These are phyloP conservation scores for Coleophoma crateriformis DNA, from an alignment of 2,329 filamentous ascomycete species.

Conservation along the genomic window DNA sequence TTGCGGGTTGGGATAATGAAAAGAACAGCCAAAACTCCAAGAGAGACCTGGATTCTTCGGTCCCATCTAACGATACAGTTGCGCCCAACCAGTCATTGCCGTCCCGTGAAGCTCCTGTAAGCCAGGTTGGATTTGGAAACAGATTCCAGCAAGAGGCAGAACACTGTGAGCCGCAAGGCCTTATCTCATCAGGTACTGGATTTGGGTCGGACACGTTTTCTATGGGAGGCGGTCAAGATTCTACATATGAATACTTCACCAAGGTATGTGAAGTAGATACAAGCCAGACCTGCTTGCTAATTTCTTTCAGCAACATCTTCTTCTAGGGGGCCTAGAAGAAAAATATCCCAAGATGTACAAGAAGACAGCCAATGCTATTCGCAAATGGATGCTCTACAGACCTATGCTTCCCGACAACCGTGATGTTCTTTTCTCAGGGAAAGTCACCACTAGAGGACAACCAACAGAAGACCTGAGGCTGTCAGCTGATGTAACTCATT, in stretches of 20 bases:
- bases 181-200: constrained; percentile 37
- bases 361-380: constrained; percentile 59
- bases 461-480: constrained; percentile 36
- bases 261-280: constrained; percentile 39
- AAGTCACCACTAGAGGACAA: constrained; percentile 42
- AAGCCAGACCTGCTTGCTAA: background rate
- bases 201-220: constrained; percentile 40
- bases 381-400: constrained; percentile 69
- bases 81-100: constrained; percentile 10
- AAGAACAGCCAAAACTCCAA: constrained; percentile 9
- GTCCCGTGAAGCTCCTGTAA: background rate
- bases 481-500: constrained; percentile 38
- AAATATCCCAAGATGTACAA: constrained; percentile 73
- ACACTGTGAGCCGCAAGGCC: constrained; percentile 53
- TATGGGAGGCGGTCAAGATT: constrained; percentile 63
- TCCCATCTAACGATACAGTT: background rate
- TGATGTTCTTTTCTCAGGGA: constrained; percentile 71
- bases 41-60: constrained; percentile 3
- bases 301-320: constrained; percentile 53
- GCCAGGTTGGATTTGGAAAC: background rate
- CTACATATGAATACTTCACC: constrained; percentile 66
- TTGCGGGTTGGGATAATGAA: constrained; percentile 17
- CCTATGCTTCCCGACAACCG: constrained; percentile 64
- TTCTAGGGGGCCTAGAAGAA: constrained; percentile 67
- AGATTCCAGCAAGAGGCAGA: background rate